phyloP scores from a whole-genome alignment of 495 filamentous ascomycete genomes.

The Aspergillus haitiensis region DNA sequence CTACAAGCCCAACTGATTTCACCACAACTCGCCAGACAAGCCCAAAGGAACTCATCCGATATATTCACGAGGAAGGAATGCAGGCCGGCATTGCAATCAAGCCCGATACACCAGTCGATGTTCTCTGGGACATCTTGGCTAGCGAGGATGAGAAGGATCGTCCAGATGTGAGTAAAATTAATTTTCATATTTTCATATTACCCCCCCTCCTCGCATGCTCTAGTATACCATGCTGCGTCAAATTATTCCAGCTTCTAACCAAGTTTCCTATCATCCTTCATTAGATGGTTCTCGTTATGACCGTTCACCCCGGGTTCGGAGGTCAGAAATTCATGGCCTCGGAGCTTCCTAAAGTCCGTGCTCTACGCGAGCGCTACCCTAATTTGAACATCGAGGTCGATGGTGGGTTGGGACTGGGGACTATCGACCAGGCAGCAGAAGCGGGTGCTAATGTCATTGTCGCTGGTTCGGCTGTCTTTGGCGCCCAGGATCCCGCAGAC shows the following conservation, averaged over 20 bases:
- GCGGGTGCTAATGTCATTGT: conserved; percentile 98
- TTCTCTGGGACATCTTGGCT: conserved; percentile 87
- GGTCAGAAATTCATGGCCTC: conserved; percentile 98
- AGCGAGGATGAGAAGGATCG: conserved; percentile 66
- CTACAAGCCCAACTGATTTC: conserved; percentile 69
- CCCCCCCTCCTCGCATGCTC: not conserved
- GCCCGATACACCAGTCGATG: conserved; percentile 84
- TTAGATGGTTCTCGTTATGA: conserved; percentile 99
- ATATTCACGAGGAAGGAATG: conserved; percentile 86
- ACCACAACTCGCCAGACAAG: conserved; percentile 65
- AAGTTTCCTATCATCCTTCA: conserved; percentile 6
- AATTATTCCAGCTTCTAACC: not conserved
- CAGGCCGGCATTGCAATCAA: conserved; percentile 94
- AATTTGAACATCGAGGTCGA: conserved; percentile 96
- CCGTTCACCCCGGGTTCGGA: conserved; percentile 94
- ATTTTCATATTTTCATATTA: not conserved
- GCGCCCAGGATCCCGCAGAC: conserved; percentile 79
- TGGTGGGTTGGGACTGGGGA: conserved; percentile 82
- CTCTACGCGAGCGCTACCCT: conserved; percentile 80
- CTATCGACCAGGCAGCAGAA: conserved; percentile 91
- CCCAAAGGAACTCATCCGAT: conserved; percentile 81
- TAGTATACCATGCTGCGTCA: not conserved
- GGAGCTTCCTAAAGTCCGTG: conserved; percentile 88
- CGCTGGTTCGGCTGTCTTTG: conserved; percentile 95
- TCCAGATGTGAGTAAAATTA: conserved; percentile 74